Conservation (phyloP, 2,329 filamentous ascomycete genomes). For the Neonectria neomacrospora region DNA sequence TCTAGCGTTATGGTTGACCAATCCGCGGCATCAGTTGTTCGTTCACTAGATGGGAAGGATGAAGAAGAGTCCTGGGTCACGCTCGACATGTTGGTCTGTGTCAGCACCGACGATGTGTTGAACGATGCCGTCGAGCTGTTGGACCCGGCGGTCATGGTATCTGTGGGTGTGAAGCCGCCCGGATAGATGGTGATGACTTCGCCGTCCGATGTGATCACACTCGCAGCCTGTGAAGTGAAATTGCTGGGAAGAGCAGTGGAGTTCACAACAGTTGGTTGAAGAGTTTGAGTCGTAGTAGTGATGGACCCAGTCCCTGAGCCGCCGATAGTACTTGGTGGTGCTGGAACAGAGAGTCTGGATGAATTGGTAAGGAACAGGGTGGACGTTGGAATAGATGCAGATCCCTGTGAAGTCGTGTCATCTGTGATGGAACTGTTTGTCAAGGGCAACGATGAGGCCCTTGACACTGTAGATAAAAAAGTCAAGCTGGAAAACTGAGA, state of each 20-base stretch:
- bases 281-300: constrained; percentile 6
- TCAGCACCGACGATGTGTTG: constrained; percentile 18
- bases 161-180: constrained; percentile 25
- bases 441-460: neutral
- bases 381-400: neutral
- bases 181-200: constrained; percentile 35
- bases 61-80: constrained; percentile 4
- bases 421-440: constrained; percentile 9
- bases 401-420: constrained; percentile 2
- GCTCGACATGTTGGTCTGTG: constrained; percentile 20
- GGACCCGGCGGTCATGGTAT: constrained; percentile 9
- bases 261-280: constrained; percentile 9
- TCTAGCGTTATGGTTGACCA: constrained; percentile 36
- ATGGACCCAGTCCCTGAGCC: constrained; percentile 11
- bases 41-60: neutral
- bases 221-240: constrained; percentile 14
- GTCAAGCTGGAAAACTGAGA: neutral
- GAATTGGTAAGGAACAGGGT: constrained; percentile 12
- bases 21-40: constrained; percentile 19
- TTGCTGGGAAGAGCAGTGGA: constrained; percentile 27
- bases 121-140: constrained; percentile 21
- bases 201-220: constrained; percentile 26
- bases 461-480: neutral
- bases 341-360: neutral
- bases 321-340: neutral